Evolutionary conservation across 2,329 filamentous ascomycete species (phyloP).

Genomic region (Laburnicola sp.): DNA sequence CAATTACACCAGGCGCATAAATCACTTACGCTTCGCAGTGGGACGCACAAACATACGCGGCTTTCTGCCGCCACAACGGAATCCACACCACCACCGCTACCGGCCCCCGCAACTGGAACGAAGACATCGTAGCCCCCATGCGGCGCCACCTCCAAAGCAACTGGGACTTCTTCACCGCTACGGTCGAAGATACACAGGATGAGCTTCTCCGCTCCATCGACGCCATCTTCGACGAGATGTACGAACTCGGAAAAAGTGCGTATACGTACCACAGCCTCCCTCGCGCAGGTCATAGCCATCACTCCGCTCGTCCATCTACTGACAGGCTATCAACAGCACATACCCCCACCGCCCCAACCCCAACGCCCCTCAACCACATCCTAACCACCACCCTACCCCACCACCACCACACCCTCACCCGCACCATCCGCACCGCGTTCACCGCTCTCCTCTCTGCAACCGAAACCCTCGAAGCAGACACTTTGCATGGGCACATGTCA

Average conservation of each 20-base stretch:
- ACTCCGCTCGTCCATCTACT: not conserved
- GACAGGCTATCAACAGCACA: not conserved
- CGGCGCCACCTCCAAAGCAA: slow-evolving; percentile 13
- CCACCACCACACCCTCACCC: slow-evolving; percentile 2
- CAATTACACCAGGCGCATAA: too few species aligned
- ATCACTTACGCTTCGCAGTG: slow-evolving; percentile 8
- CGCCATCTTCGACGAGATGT: slow-evolving; percentile 10
- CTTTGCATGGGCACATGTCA: slow-evolving; percentile 14
- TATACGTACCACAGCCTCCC: not conserved
- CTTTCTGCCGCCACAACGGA: slow-evolving; percentile 16
- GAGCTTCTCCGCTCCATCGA: slow-evolving; percentile 10
- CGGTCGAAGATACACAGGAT: slow-evolving; percentile 7
- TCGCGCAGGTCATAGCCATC: not conserved
- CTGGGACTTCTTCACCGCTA: slow-evolving; percentile 16
- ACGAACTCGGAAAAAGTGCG: slow-evolving; percentile 4
- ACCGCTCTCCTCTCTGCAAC: slow-evolving; percentile 13
- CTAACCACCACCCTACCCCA: not conserved
- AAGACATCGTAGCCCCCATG: slow-evolving; percentile 16
- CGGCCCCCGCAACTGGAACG: slow-evolving; percentile 14
- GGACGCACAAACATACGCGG: slow-evolving; percentile 9
- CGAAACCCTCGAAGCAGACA: slow-evolving; percentile 12
- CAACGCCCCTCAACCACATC: not conserved
- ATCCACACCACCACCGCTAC: slow-evolving; percentile 4
- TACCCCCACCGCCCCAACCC: too few species aligned
- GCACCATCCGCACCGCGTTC: slow-evolving; percentile 11